Evolutionary conservation across 139 green algal species (phyloP).

Genomic region (Chlorella sp.): DNA sequence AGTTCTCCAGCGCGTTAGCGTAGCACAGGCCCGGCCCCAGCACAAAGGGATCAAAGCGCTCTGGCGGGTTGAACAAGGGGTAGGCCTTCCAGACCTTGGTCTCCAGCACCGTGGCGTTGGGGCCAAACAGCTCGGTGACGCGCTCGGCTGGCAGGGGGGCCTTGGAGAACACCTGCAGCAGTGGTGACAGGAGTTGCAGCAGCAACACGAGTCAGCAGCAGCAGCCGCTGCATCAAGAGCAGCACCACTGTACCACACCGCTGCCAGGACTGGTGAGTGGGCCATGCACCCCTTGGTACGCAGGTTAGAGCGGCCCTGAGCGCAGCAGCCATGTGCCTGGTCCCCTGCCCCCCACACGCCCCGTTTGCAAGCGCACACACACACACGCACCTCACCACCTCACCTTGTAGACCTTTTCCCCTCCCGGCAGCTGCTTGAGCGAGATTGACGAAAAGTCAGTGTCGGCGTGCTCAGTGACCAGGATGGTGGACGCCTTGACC

Average conservation of each 20-base stretch:
- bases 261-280: too few species aligned
- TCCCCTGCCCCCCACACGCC: too few species aligned
- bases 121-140: slow-evolving; percentile 41
- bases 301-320: too few species aligned
- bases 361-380: neutral
- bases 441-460: slow-evolving; percentile 31
- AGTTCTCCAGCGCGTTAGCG: slow-evolving; percentile 52
- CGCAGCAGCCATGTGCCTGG: too few species aligned
- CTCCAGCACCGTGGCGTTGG: slow-evolving; percentile 3
- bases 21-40: slow-evolving; percentile 52
- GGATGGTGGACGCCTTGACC: slow-evolving; percentile 19
- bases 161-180: slow-evolving; percentile 51
- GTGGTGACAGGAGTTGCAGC: too few species aligned
- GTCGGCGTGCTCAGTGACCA: slow-evolving; percentile 32
- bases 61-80: slow-evolving; percentile 55
- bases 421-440: neutral
- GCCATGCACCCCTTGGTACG: too few species aligned
- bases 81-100: slow-evolving; percentile 42
- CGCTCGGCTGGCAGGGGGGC: slow-evolving; percentile 12
- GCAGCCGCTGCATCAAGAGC: too few species aligned
- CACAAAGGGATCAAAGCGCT: slow-evolving; percentile 54
- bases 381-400: neutral
- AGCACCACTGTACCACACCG: too few species aligned
- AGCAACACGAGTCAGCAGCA: too few species aligned
- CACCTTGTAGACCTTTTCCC: slow-evolving; percentile 32